phyloP scores from a whole-genome alignment of 2,329 filamentous ascomycete species.

The Monosporascus sp. region DNA sequence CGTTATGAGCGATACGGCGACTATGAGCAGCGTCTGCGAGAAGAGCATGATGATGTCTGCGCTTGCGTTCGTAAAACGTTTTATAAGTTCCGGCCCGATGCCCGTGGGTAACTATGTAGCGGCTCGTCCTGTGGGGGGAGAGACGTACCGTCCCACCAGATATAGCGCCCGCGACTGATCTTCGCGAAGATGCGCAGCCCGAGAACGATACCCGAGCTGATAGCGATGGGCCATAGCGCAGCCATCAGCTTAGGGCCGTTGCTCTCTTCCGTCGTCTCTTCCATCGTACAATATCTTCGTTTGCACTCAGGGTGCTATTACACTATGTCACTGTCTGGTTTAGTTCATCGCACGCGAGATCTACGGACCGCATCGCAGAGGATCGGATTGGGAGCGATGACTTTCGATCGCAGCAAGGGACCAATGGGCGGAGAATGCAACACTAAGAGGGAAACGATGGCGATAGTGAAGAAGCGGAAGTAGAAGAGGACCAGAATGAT shows the following conservation, averaged over 20 bases:
- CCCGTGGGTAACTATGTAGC: neutral
- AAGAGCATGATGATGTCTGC: constrained; percentile 1
- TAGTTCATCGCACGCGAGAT: no score
- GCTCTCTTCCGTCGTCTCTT: neutral
- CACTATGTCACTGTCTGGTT: no score
- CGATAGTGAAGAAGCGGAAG: no score
- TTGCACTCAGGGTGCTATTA: no score
- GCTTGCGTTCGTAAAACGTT: neutral
- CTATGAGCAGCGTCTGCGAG: neutral
- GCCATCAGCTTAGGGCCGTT: neutral
- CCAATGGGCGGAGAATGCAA: no score
- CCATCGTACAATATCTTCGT: no score
- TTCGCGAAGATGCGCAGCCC: constrained; percentile 4
- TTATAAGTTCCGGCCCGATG: neutral
- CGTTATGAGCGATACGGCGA: neutral
- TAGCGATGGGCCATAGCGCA: neutral
- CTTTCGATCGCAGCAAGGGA: no score
- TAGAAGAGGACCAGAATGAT: no score
- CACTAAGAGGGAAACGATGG: no score
- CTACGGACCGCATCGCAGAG: no score
- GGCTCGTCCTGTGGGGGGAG: no score
- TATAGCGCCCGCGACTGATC: neutral
- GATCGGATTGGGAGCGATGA: no score
- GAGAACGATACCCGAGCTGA: neutral
- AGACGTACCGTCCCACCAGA: constrained; percentile 3